These are phyloP conservation scores for Lonicera japonica DNA, from an alignment of 129 eudicot genomes.

Conservation along the genomic window DNA sequence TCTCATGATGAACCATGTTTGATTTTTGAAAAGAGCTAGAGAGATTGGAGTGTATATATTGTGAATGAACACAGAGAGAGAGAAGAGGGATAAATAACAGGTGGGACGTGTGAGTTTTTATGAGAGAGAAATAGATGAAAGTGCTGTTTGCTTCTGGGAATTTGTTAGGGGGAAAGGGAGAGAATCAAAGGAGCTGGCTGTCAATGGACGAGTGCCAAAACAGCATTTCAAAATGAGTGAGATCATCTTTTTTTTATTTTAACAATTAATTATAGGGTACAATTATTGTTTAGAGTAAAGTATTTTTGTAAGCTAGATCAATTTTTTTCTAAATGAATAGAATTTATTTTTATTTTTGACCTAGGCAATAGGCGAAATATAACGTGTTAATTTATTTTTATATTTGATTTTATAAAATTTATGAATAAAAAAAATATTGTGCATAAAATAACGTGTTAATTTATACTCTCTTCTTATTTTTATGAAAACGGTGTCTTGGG, in stretches of 20 bases:
- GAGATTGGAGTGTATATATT: neutral
- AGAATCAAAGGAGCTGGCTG: conserved; percentile 15
- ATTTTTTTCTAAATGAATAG: no score
- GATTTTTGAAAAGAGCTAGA: neutral
- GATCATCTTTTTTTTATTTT: no score
- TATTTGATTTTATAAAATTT: no score
- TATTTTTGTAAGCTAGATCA: no score
- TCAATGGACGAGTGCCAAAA: conserved; percentile 1
- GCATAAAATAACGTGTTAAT: no score
- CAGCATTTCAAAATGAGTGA: neutral
- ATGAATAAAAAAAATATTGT: neutral
- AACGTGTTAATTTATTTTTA: neutral
- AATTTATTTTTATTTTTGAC: neutral
- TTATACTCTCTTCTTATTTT: no score
- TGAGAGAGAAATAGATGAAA: conserved; percentile 4
- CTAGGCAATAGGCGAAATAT: neutral
- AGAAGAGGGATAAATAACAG: neutral
- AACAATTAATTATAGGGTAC: no score
- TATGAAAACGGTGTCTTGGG: no score
- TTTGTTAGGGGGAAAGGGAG: neutral
- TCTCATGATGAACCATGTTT: conserved; percentile 41
- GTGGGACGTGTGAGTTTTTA: neutral
- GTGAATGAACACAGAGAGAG: neutral
- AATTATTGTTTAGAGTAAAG: no score
- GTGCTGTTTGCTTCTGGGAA: no score